phyloP scores from a whole-genome alignment of 139 green algal genomes.

The Nannochloris sp. region DNA sequence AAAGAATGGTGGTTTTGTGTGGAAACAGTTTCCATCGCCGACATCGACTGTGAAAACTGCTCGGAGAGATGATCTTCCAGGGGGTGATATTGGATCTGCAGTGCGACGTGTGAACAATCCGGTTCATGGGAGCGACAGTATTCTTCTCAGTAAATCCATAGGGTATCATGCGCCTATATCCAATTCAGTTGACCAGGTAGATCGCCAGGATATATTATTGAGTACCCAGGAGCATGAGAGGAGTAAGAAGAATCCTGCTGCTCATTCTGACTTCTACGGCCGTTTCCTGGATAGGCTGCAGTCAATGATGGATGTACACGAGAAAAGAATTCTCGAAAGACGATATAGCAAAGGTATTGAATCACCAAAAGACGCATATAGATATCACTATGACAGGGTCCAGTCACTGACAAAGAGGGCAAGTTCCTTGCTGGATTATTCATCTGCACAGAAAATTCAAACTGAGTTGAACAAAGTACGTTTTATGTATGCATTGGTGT shows the following conservation, averaged over 20 bases:
- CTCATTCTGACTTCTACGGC: neutral
- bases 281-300: neutral
- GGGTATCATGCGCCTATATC: no score
- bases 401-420: neutral
- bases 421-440: slow-evolving; percentile 5
- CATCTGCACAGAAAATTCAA: neutral
- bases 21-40: no score
- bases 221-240: neutral
- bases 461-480: slow-evolving; percentile 2
- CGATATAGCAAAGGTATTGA: neutral
- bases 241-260: neutral
- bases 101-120: no score
- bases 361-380: neutral
- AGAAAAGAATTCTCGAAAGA: neutral
- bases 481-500: neutral
- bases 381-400: neutral
- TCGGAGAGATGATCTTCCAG: no score
- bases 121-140: no score
- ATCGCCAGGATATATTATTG: no score
- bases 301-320: neutral
- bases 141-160: no score
- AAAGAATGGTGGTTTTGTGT: no score
- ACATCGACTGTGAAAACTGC: no score
- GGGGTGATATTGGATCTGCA: no score
- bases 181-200: no score